Conservation (phyloP, 257 asterid genomes). For the Solanum gandarillasii region DNA sequence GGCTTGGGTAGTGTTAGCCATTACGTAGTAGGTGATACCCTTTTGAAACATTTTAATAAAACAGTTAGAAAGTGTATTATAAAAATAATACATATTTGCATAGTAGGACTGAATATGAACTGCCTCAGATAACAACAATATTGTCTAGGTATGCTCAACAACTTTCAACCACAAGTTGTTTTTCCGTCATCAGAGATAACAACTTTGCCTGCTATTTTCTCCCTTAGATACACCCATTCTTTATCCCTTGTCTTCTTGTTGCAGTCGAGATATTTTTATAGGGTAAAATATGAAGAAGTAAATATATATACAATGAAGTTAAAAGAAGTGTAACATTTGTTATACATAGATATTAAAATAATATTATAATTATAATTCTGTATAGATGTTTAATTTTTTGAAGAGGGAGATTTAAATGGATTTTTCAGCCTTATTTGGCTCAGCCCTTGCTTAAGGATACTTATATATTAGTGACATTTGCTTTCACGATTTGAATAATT, state of each 20-base stretch:
- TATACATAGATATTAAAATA: no score
- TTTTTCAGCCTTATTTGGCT: neutral
- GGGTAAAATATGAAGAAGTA: no score
- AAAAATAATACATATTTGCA: neutral
- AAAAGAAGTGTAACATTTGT: rapidly evolving
- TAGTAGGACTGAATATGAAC: neutral
- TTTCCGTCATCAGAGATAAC: neutral
- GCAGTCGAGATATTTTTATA: no score
- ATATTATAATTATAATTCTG: no score
- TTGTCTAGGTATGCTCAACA: neutral
- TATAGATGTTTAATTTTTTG: no score
- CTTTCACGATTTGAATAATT: neutral
- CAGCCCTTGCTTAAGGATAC: neutral
- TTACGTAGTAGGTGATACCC: neutral
- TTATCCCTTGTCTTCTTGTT: neutral
- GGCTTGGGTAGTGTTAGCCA: neutral
- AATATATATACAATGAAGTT: no score
- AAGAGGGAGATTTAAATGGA: neutral
- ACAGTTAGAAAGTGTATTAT: neutral
- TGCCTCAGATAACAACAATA: neutral
- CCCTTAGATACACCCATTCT: neutral
- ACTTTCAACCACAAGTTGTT: neutral
- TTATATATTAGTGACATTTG: neutral
- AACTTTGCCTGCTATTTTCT: neutral
- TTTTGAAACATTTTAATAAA: neutral